phyloP scores from a whole-genome alignment of 768 basidiomycete species.

The Naganishia vishniacii region DNA sequence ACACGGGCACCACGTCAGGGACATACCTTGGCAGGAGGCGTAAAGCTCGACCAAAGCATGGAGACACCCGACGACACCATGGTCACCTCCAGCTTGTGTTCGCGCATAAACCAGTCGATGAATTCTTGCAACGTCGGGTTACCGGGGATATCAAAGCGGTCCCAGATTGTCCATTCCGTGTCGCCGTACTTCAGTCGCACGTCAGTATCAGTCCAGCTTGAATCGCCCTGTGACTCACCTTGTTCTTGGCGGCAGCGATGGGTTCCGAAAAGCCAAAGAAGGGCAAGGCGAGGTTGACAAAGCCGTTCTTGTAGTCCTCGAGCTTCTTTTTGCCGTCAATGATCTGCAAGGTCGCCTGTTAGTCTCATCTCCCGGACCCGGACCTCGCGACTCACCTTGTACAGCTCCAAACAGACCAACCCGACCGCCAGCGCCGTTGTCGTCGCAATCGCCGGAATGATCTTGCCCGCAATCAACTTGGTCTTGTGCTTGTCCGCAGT shows the following conservation, averaged over 20 bases:
- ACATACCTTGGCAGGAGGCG: constrained; percentile 83
- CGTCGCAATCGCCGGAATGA: constrained; percentile 98
- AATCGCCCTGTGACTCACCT: constrained; percentile 49
- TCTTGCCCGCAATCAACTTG: constrained; percentile 92
- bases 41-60: constrained; percentile 95
- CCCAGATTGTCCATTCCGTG: constrained; percentile 96
- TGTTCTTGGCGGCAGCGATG: constrained; percentile 77
- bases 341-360: constrained; percentile 55
- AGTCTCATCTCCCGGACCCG: background rate
- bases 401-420: constrained; percentile 88
- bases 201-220: background rate
- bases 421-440: constrained; percentile 95
- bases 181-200: constrained; percentile 58
- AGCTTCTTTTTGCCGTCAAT: constrained; percentile 91
- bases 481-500: constrained; percentile 83
- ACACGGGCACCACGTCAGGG: background rate
- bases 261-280: constrained; percentile 99
- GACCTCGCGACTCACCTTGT: constrained; percentile 72
- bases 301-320: constrained; percentile 96
- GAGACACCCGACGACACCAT: constrained; percentile 98
- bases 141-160: constrained; percentile 85
- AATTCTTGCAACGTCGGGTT: constrained; percentile 84
- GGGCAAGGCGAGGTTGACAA: constrained; percentile 92
- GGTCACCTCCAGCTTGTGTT: constrained; percentile 77
- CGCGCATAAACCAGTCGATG: constrained; percentile 71